phyloP scores from a whole-genome alignment of 106 monocot species.

The Dendrobium catenatum region DNA sequence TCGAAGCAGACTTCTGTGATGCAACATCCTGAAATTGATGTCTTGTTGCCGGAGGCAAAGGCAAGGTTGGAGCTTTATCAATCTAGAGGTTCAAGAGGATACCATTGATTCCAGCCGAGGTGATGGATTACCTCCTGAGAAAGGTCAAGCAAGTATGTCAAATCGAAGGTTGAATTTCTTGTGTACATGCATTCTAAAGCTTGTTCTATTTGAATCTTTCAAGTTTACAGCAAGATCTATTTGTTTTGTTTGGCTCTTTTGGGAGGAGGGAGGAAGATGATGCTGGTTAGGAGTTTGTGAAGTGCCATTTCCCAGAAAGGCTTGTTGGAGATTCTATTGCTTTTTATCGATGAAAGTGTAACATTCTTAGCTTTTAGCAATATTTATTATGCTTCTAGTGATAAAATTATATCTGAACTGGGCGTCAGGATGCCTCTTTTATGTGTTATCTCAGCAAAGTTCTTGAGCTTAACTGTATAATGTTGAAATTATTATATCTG shows the following conservation, averaged over 20 bases:
- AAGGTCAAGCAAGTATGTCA: neutral
- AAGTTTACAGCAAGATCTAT: neutral
- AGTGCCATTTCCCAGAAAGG: neutral
- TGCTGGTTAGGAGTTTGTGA: neutral
- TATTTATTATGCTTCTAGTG: too few relatives aligned
- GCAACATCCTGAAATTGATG: slow-evolving; percentile 38
- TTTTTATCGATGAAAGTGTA: neutral
- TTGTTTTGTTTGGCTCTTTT: neutral
- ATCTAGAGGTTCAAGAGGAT: slow-evolving; percentile 56
- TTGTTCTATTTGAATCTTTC: too few relatives aligned
- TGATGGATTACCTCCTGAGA: neutral
- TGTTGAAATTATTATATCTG: too few relatives aligned
- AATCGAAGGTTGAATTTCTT: neutral
- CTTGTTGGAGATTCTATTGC: neutral
- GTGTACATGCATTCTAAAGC: neutral
- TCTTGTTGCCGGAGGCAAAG: slow-evolving; percentile 63
- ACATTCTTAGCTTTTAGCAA: neutral
- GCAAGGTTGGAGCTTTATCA: slow-evolving; percentile 80
- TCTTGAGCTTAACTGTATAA: neutral
- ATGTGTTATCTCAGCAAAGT: neutral
- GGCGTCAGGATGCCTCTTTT: neutral
- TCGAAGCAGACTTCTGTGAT: slow-evolving; percentile 56
- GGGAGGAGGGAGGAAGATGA: neutral
- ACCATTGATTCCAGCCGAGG: slow-evolving; percentile 31
- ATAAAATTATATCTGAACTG: too few relatives aligned